Conservation (phyloP, 2,329 filamentous ascomycete species). For the Colletotrichum sp. region DNA sequence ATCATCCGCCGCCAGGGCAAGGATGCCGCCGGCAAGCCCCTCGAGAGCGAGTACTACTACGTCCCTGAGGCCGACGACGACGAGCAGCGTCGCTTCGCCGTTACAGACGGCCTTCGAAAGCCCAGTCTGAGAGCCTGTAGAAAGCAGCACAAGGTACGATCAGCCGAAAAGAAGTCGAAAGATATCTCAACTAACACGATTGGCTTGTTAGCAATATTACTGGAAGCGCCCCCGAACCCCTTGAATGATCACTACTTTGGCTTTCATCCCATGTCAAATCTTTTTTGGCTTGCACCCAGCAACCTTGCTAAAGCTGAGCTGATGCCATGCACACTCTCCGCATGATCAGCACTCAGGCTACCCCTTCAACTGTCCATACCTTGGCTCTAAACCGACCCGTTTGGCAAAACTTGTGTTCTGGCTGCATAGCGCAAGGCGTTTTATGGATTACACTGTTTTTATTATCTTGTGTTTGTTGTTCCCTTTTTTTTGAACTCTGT, state of each 20-base stretch:
- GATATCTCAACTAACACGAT: conserved; percentile 21
- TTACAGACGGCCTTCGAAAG: conserved; percentile 85
- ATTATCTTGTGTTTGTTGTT: not conserved
- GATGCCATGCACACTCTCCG: not conserved
- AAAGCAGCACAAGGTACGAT: conserved; percentile 93
- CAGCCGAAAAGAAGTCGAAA: not conserved
- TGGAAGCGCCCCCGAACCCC: conserved; percentile 70
- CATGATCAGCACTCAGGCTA: not conserved
- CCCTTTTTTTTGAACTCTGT: not conserved
- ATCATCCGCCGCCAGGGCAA: conserved; percentile 91
- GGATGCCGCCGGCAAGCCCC: conserved; percentile 89
- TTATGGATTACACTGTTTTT: not conserved
- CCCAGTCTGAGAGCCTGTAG: conserved; percentile 87
- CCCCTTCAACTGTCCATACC: conserved; percentile 13
- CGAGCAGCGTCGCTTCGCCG: conserved; percentile 76
- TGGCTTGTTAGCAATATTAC: conserved; percentile 64
- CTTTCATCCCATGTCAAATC: not conserved
- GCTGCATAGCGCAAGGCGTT: conserved; percentile 25
- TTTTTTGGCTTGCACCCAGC: not conserved
- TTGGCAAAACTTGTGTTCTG: conserved; percentile 10
- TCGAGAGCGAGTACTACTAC: conserved; percentile 98
- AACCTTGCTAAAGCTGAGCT: conserved; percentile 4
- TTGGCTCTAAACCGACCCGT: conserved; percentile 3
- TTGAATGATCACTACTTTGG: conserved; percentile 32
- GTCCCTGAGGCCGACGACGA: conserved; percentile 86